phyloP scores from a whole-genome alignment of 768 basidiomycete genomes.

The Dentipellis sp. region DNA sequence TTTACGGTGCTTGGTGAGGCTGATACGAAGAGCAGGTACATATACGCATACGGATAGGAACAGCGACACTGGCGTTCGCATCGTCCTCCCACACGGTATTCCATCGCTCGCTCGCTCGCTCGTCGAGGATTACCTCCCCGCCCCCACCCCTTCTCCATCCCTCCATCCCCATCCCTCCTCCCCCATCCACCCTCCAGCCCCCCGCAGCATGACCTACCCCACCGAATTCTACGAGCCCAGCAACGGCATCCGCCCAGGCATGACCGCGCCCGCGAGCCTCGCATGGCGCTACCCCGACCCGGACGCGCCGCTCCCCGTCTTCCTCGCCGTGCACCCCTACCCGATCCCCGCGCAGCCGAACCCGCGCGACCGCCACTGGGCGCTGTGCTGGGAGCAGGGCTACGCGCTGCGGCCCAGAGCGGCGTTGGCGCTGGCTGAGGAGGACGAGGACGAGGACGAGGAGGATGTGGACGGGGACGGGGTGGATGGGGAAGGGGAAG shows the following conservation, averaged over 20 bases:
- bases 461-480: too few species aligned
- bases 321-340: conserved; percentile 13
- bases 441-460: not conserved
- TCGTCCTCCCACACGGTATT: too few species aligned
- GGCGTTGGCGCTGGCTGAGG: too few species aligned
- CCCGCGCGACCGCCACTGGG: conserved; percentile 12
- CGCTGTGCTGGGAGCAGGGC: conserved; percentile 10
- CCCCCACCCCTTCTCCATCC: not conserved
- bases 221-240: conserved; percentile 12
- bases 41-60: too few species aligned
- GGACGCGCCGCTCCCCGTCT: conserved; percentile 5
- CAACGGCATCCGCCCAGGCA: conserved; percentile 12
- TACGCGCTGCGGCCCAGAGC: not conserved
- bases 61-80: too few species aligned
- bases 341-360: conserved; percentile 7
- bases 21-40: too few species aligned
- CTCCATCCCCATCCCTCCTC: not conserved
- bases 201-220: conserved; percentile 6
- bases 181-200: too few species aligned
- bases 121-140: not conserved
- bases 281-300: conserved; percentile 11
- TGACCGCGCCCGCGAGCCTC: conserved; percentile 10
- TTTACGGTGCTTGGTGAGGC: too few species aligned
- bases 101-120: too few species aligned
- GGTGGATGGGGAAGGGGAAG: not conserved